These are phyloP conservation scores for Candida coleopterorum DNA, from an alignment of 805 yeast genomes.

Conservation along the genomic window DNA sequence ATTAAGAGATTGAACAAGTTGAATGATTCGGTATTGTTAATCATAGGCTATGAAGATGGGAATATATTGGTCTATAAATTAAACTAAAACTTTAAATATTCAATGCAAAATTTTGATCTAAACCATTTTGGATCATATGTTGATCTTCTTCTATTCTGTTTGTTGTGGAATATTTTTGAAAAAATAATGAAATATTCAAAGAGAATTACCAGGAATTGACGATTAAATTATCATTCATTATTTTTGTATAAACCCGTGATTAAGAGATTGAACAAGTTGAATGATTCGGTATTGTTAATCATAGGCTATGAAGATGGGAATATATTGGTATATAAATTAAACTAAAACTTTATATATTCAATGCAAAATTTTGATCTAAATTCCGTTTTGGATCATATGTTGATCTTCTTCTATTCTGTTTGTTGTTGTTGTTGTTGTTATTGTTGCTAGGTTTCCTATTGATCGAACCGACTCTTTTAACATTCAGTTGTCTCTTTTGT, in stretches of 20 bases:
- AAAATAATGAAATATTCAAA: neutral
- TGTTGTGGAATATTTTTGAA: constrained; percentile 43
- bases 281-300: constrained; percentile 12
- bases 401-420: constrained; percentile 24
- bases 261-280: constrained; percentile 5
- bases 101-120: constrained; percentile 5
- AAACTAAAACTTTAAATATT: neutral
- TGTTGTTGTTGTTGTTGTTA: constrained; percentile 10
- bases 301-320: constrained; percentile 56
- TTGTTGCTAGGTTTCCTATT: constrained; percentile 4
- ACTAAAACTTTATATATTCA: neutral
- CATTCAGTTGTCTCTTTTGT: constrained; percentile 1
- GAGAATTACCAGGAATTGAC: constrained; percentile 7
- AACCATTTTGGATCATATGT: constrained; percentile 16
- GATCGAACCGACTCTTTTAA: constrained; percentile 6
- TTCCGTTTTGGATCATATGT: constrained; percentile 16
- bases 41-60: constrained; percentile 55
- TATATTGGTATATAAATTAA: constrained; percentile 32
- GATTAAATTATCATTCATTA: constrained; percentile 7
- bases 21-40: constrained; percentile 2
- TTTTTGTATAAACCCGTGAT: neutral
- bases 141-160: constrained; percentile 29
- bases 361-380: constrained; percentile 6
- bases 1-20: constrained; percentile 5
- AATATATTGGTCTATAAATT: constrained; percentile 37